Evolutionary conservation across 257 asterid species (phyloP).

Genomic region (Gentiana straminea): DNA sequence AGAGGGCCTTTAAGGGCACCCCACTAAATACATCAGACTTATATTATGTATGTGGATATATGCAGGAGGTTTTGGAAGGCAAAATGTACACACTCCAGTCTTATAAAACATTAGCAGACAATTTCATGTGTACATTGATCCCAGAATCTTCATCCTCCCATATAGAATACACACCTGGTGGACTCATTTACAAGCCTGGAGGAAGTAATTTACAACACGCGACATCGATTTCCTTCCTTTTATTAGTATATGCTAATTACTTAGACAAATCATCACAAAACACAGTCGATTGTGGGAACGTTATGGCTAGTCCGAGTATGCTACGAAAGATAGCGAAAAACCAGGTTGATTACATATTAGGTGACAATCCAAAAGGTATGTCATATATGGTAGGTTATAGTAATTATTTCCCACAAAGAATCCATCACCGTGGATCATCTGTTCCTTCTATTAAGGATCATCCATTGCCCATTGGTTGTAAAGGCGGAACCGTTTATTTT

Average conservation of each 20-base stretch:
- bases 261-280: constrained; percentile 49
- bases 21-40: too few relatives aligned
- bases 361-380: constrained; percentile 89
- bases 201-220: constrained; percentile 98
- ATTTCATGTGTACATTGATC: constrained; percentile 83
- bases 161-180: constrained; percentile 74
- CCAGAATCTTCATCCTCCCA: constrained; percentile 75
- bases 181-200: constrained; percentile 78
- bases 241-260: constrained; percentile 71
- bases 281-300: constrained; percentile 51
- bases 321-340: constrained; percentile 59
- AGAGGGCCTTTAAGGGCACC: too few relatives aligned
- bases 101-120: constrained; percentile 84
- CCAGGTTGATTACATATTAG: constrained; percentile 77
- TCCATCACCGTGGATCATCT: constrained; percentile 91
- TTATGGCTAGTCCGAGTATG: constrained; percentile 34
- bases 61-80: constrained; percentile 77
- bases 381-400: constrained; percentile 98
- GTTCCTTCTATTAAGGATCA: constrained; percentile 62
- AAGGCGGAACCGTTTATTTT: constrained; percentile 60
- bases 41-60: too few relatives aligned
- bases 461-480: constrained; percentile 50
- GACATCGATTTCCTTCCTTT: constrained; percentile 64
- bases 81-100: constrained; percentile 51
- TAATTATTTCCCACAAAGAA: constrained; percentile 44